Conservation (phyloP, 352 stramenopile genomes). For the Peronospora destructor region DNA sequence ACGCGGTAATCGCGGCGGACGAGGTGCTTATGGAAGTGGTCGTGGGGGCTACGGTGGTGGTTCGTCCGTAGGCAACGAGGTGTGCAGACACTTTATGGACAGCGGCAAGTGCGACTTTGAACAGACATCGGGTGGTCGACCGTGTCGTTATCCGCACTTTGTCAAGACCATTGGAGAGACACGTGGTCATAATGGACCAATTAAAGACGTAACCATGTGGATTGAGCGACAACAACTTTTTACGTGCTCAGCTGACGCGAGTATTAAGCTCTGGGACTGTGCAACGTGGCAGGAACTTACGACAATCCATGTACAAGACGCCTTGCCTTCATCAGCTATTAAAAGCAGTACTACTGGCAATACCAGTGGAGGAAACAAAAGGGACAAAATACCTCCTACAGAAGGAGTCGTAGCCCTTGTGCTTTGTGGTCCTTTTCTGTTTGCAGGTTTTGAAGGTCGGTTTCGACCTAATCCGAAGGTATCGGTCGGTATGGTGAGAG, state of each 20-base stretch:
- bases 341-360: constrained; percentile 11
- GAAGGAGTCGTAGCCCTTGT: constrained; percentile 68
- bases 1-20: constrained; percentile 33
- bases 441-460: constrained; percentile 68
- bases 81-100: constrained; percentile 60
- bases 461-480: constrained; percentile 54
- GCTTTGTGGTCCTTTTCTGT: constrained; percentile 69
- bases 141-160: constrained; percentile 76
- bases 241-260: constrained; percentile 58
- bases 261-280: constrained; percentile 81
- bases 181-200: constrained; percentile 53
- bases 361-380: constrained; percentile 8
- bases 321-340: neutral
- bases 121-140: constrained; percentile 29
- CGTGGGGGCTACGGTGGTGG: constrained; percentile 30
- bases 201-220: constrained; percentile 83
- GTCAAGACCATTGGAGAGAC: constrained; percentile 80
- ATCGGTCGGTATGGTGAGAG: constrained; percentile 64
- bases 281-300: constrained; percentile 72
- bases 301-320: constrained; percentile 54
- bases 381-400: constrained; percentile 18
- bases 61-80: constrained; percentile 46
- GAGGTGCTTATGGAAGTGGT: constrained; percentile 23
- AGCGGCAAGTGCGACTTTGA: constrained; percentile 61
- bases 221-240: constrained; percentile 64